These are phyloP conservation scores for Kodamaea sp. DNA, from an alignment of 1,139 yeast genomes.

Conservation along the genomic window DNA sequence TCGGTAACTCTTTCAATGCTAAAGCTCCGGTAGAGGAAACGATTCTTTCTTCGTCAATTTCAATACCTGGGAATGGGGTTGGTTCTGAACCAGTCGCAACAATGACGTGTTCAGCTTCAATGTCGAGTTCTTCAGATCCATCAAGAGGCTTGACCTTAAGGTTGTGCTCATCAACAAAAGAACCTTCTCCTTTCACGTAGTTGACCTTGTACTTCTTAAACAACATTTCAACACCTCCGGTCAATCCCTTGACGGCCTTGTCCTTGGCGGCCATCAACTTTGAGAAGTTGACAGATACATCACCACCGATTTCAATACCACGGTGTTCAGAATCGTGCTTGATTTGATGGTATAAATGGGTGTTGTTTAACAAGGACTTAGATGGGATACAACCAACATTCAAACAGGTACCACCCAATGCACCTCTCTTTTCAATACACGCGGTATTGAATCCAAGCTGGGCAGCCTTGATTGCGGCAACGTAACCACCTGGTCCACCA, in stretches of 20 bases:
- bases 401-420: conserved; percentile 96
- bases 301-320: conserved; percentile 84
- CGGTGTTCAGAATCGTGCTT: conserved; percentile 80
- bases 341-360: conserved; percentile 89
- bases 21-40: conserved; percentile 95
- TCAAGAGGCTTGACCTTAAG: conserved; percentile 84
- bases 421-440: conserved; percentile 95
- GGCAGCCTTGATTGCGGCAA: conserved; percentile 98
- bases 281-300: conserved; percentile 70
- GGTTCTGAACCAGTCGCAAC: conserved; percentile 99
- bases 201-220: conserved; percentile 95
- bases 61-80: conserved; percentile 98
- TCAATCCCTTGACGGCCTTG: conserved; percentile 81
- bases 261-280: conserved; percentile 92
- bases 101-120: conserved; percentile 84
- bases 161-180: conserved; percentile 79
- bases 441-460: conserved; percentile 94
- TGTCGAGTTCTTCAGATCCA: conserved; percentile 63
- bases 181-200: conserved; percentile 91
- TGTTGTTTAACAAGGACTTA: conserved; percentile 90
- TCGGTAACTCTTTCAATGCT: conserved; percentile 83
- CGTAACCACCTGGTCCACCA: conserved; percentile 99
- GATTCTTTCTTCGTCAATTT: conserved; percentile 94
- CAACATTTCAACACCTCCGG: conserved; percentile 91
- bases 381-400: conserved; percentile 99